Percentiles rank a stretch among this genome's conserved stretches.
These are phyloP conservation scores for Fraxinus xanthoxyloides DNA, from an alignment of 305 asterid genomes.

Conservation along the genomic window DNA sequence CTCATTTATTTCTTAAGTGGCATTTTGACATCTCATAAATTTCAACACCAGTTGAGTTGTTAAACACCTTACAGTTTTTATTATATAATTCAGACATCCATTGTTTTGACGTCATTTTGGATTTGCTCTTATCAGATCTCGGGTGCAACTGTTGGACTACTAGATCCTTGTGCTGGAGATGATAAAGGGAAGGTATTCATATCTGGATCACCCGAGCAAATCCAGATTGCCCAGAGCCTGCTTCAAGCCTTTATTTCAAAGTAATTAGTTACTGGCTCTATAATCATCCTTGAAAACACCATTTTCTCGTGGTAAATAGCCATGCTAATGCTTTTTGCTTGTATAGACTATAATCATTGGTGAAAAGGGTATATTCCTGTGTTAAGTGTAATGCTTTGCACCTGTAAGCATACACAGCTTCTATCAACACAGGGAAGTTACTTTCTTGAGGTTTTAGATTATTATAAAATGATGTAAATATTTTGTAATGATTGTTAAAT, in stretches of 20 bases:
- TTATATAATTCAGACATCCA: background rate
- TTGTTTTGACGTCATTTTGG: background rate
- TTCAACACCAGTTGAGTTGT: background rate
- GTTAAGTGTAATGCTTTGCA: background rate
- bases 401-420: background rate
- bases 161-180: conserved; percentile 43
- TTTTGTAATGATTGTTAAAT: background rate
- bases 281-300: background rate
- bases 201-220: conserved; percentile 40
- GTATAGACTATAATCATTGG: background rate
- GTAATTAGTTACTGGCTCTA: conserved; percentile 1
- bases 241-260: conserved; percentile 47
- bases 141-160: conserved; percentile 38
- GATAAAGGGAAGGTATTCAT: conserved; percentile 48
- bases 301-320: background rate
- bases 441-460: background rate
- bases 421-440: background rate
- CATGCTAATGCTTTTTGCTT: background rate
- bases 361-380: background rate
- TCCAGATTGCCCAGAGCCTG: conserved; percentile 47
- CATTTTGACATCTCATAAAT: background rate
- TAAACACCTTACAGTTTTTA: background rate
- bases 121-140: conserved; percentile 41
- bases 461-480: background rate
- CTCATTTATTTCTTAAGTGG: background rate